Conservation (phyloP, 192 early-diverging fungal species). For the Backusella circina region DNA sequence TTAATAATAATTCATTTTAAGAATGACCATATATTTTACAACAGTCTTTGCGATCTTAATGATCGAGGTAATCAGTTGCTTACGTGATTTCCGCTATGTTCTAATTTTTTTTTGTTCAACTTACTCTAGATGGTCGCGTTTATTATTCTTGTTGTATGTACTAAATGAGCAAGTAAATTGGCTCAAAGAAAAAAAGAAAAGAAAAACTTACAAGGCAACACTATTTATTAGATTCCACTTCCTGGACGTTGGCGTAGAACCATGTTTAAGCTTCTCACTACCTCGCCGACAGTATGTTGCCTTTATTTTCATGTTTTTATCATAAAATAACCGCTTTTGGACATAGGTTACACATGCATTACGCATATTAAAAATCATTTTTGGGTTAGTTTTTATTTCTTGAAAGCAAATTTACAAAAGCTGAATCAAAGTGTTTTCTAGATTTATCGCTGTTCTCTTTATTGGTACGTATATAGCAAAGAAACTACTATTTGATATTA, state of each 20-base stretch:
- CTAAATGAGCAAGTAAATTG: neutral
- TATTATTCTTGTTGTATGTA: slow-evolving; percentile 21
- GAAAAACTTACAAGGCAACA: neutral
- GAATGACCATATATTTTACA: slow-evolving; percentile 25
- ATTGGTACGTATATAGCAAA: slow-evolving; percentile 37
- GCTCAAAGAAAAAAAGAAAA: neutral
- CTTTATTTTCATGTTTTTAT: neutral
- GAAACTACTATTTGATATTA: neutral
- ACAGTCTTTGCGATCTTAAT: slow-evolving; percentile 19
- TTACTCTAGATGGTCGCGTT: slow-evolving; percentile 23
- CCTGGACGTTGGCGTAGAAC: slow-evolving; percentile 47
- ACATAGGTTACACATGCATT: slow-evolving; percentile 26
- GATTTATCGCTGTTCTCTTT: slow-evolving; percentile 55
- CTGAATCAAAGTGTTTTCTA: slow-evolving; percentile 12
- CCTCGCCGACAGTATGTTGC: slow-evolving; percentile 35
- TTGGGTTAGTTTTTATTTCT: slow-evolving; percentile 37
- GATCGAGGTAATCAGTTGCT: slow-evolving; percentile 12
- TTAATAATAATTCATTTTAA: neutral
- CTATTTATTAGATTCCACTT: slow-evolving; percentile 40
- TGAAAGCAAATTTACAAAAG: neutral
- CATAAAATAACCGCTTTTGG: neutral
- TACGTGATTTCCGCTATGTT: neutral
- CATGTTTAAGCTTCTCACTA: slow-evolving; percentile 44
- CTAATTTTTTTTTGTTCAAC: neutral
- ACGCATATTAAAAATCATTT: slow-evolving; percentile 44